Evolutionary conservation across 139 green algal species (phyloP), one percentile per base, ranked within the genome.

Genomic region (Coccomyxa sp.): DNA sequence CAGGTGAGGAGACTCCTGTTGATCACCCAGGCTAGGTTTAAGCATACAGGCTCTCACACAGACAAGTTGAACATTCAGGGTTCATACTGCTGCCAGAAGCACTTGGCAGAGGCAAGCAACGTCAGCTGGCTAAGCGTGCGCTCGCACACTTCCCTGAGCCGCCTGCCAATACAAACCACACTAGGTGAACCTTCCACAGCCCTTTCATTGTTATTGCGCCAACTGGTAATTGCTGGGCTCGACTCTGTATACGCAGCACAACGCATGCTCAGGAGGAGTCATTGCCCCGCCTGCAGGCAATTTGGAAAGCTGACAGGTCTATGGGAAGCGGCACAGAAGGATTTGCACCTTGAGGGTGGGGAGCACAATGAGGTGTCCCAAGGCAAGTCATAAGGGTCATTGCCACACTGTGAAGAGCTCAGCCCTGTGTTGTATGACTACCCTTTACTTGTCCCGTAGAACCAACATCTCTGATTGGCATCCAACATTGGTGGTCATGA

Each of bases 11-110:
- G n/a, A n/a, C n/a, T n/a, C n/a, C 33, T 27, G 27, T 22, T 9
- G 33, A 31, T 50, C 50, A 37, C 12, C 18, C 31, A 44, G 54
- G 64, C 34, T 39, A 50, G 39, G 58, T 68, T n/a, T 27, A n/a
- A 33, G 72, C 58, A 22, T 77, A 77, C 24, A 77, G 38, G 14
- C 29, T 77, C n/a, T n/a, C n/a, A n/a, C n/a, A n/a, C n/a, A n/a
- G n/a, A n/a, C n/a, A n/a, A n/a, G n/a, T n/a, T n/a, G n/a, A n/a
- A 10, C 27, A 5, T 10, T 7, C 86, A 85, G 90, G 90, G 8
- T 79, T 94, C 10, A 77, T 85, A 34, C 37, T 90, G 8, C 73
- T 94, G 6, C 82, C 85, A 29, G 74, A 22, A 16, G 87, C 83
- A 0, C 69, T 93, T 31, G 8, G 78, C 0, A 36, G 71, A 0